These are phyloP conservation scores for Huntiella decipiens DNA, from an alignment of 2,329 filamentous ascomycete genomes.

Conservation along the genomic window DNA sequence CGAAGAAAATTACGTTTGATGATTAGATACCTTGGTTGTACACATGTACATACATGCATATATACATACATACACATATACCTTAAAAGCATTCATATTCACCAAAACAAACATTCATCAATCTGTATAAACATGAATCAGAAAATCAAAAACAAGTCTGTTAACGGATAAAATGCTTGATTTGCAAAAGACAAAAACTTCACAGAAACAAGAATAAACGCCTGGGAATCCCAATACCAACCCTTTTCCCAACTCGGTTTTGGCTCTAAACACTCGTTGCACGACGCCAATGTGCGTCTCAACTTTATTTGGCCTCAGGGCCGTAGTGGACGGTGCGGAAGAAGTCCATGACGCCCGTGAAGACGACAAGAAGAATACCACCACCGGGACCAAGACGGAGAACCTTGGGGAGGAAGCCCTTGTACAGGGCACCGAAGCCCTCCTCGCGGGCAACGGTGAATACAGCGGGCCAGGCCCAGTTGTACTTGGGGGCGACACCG, in stretches of 20 bases:
- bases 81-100: background rate
- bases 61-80: background rate
- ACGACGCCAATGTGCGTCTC: background rate
- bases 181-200: conserved; percentile 7
- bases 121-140: conserved; percentile 2
- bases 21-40: conserved; percentile 6
- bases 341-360: conserved; percentile 80
- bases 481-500: conserved; percentile 82
- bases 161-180: conserved; percentile 6
- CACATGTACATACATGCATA: background rate
- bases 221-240: conserved; percentile 7
- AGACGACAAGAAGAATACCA: conserved; percentile 63
- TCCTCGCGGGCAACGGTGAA: conserved; percentile 82
- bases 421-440: conserved; percentile 81
- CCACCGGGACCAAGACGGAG: conserved; percentile 34
- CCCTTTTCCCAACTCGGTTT: conserved; percentile 1
- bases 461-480: conserved; percentile 88
- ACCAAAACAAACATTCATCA: background rate
- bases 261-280: background rate
- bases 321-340: conserved; percentile 46
- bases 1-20: conserved; percentile 37
- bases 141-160: conserved; percentile 1
- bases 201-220: conserved; percentile 4
- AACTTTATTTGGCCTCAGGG: conserved; percentile 6
- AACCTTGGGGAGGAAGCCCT: conserved; percentile 93